These are phyloP conservation scores for Cyclotella sp. DNA, from an alignment of 108 stramenopile species.

Conservation along the genomic window DNA sequence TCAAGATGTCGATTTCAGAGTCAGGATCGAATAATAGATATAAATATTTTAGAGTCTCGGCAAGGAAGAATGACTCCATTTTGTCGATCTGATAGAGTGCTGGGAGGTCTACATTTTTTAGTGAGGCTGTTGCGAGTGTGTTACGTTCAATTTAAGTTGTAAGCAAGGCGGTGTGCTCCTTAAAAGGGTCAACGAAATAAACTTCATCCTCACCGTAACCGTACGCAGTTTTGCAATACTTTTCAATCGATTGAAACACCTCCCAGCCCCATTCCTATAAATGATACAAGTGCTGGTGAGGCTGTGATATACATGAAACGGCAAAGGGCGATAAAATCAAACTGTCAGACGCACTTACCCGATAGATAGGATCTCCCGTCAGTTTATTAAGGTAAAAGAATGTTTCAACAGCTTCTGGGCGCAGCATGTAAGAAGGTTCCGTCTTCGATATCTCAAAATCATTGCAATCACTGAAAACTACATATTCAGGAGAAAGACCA, in stretches of 20 bases:
- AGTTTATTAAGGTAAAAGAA: constrained; percentile 34
- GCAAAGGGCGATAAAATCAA: constrained; percentile 43
- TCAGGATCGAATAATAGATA: constrained; percentile 95
- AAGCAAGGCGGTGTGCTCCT: neutral
- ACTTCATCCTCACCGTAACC: constrained; percentile 61
- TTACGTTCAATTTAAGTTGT: too few relatives aligned
- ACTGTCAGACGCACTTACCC: constrained; percentile 49
- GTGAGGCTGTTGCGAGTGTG: constrained; percentile 41
- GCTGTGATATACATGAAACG: too few relatives aligned
- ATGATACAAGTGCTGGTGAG: too few relatives aligned
- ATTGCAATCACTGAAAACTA: constrained; percentile 55
- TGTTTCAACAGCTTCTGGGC: constrained; percentile 92
- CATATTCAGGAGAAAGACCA: constrained; percentile 91
- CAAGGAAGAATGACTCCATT: constrained; percentile 97
- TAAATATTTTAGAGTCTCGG: constrained; percentile 96
- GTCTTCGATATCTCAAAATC: constrained; percentile 71
- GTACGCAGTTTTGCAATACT: constrained; percentile 79
- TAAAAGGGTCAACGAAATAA: neutral
- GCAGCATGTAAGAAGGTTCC: constrained; percentile 87
- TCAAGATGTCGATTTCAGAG: constrained; percentile 80
- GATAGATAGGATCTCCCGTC: constrained; percentile 94
- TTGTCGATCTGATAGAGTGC: constrained; percentile 63
- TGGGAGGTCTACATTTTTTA: constrained; percentile 69
- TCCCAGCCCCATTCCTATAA: constrained; percentile 95
- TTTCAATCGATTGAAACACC: constrained; percentile 92